These are phyloP conservation scores for Glaciozyma martinii DNA, from an alignment of 768 basidiomycete genomes.

Conservation along the genomic window DNA sequence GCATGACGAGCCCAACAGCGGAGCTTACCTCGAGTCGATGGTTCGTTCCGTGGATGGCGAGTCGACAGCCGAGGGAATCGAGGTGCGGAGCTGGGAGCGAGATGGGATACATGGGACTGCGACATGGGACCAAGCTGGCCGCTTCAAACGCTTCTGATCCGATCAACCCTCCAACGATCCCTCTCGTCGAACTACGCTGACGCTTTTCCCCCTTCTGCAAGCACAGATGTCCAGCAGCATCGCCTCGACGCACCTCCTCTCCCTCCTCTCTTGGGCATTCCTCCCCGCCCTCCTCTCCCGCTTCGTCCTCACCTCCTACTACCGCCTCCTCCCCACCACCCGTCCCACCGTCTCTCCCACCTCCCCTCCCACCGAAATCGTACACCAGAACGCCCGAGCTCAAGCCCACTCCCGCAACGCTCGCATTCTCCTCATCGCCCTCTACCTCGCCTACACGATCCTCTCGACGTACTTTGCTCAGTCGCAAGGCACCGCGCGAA, in stretches of 20 bases:
- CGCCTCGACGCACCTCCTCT: conserved; percentile 15
- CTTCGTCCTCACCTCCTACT: conserved; percentile 19
- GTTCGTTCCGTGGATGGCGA: conserved; percentile 1
- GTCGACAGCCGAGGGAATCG: neutral
- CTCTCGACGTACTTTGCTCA: conserved; percentile 33
- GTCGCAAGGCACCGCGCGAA: conserved; percentile 53
- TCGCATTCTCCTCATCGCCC: conserved; percentile 23
- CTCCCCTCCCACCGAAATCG: conserved; percentile 10
- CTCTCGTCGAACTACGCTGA: neutral
- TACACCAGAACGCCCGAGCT: neutral
- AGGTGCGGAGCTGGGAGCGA: neutral
- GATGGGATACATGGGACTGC: neutral
- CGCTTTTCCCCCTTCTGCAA: neutral
- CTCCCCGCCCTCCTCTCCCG: conserved; percentile 22
- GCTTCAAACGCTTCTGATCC: conserved; percentile 1
- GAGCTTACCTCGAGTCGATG: neutral
- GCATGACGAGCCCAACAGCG: conserved; percentile 2
- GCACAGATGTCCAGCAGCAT: neutral
- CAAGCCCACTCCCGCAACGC: conserved; percentile 18
- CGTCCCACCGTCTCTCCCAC: conserved; percentile 11
- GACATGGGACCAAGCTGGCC: neutral
- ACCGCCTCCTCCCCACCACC: conserved; percentile 11
- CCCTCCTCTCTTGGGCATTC: conserved; percentile 24
- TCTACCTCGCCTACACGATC: conserved; percentile 35
- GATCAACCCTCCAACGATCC: neutral